phyloP scores from a whole-genome alignment of 2,329 filamentous ascomycete genomes.

The Apiospora malaysiana region DNA sequence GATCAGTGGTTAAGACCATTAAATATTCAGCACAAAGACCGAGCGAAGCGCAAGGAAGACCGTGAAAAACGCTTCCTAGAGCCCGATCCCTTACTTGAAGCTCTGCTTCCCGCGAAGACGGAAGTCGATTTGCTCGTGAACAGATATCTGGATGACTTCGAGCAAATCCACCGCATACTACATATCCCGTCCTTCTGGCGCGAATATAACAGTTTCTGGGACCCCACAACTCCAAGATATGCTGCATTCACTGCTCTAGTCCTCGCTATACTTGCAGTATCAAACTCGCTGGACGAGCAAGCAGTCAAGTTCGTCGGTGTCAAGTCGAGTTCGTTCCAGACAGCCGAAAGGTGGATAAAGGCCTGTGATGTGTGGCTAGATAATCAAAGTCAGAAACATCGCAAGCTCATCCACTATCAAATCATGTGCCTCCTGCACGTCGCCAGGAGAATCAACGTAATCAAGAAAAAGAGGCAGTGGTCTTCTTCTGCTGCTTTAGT shows the following conservation, averaged over 20 bases:
- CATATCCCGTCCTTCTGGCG: conserved; percentile 64
- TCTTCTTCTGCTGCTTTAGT: conserved; percentile 61
- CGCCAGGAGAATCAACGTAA: conserved; percentile 65
- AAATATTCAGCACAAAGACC: conserved; percentile 62
- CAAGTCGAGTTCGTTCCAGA: conserved; percentile 61
- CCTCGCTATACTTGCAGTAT: conserved; percentile 65
- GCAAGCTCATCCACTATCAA: conserved; percentile 65
- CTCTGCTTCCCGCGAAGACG: conserved; percentile 53
- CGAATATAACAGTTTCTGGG: conserved; percentile 63
- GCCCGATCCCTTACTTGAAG: conserved; percentile 56
- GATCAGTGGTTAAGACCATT: conserved; percentile 66
- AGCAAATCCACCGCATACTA: conserved; percentile 62
- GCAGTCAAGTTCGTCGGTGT: conserved; percentile 62
- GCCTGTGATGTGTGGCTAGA: conserved; percentile 60
- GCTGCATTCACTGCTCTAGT: conserved; percentile 63
- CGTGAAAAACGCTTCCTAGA: conserved; percentile 56
- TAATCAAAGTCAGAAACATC: conserved; percentile 65
- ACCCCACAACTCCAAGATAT: conserved; percentile 48
- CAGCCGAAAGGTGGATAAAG: conserved; percentile 62
- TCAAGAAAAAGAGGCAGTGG: conserved; percentile 71
- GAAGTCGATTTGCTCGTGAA: conserved; percentile 56
- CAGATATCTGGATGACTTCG: conserved; percentile 60
- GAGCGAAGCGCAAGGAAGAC: conserved; percentile 57
- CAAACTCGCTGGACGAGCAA: conserved; percentile 61
- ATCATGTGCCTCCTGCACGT: conserved; percentile 65